Percentiles rank a stretch among this genome's conserved stretches.
Evolutionary conservation across 805 yeast genomes (phyloP).

Genomic region (Starmerella stellata): DNA sequence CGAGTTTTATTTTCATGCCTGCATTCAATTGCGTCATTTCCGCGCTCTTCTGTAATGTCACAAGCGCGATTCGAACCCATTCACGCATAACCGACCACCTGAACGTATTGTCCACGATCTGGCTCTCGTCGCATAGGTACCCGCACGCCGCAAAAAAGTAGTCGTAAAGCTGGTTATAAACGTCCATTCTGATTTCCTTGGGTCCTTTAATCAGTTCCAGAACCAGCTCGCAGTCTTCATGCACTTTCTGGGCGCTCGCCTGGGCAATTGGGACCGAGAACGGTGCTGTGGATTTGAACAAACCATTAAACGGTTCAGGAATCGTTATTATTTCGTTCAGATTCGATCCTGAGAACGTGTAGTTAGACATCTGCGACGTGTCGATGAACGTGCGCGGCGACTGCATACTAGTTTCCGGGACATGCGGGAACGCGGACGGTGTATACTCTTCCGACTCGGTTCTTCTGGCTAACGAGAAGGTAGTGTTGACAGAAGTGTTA

Average conservation of each 20-base stretch:
- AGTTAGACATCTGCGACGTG: neutral
- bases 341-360: conserved; percentile 12
- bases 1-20: neutral
- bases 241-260: conserved; percentile 1
- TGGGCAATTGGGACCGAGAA: conserved; percentile 1
- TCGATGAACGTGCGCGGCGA: neutral
- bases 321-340: conserved; percentile 2
- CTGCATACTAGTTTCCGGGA: neutral
- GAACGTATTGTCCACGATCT: conserved; percentile 5
- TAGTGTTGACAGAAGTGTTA: too few relatives aligned
- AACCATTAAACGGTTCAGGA: conserved; percentile 7
- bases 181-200: conserved; percentile 2
- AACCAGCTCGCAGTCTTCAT: conserved; percentile 5
- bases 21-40: conserved; percentile 1
- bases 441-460: too few relatives aligned
- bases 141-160: conserved; percentile 11
- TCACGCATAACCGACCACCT: conserved; percentile 3
- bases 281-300: too few relatives aligned
- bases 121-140: conserved; percentile 10
- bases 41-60: neutral
- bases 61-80: conserved; percentile 8
- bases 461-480: too few relatives aligned
- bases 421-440: too few relatives aligned
- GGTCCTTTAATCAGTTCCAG: conserved; percentile 1
- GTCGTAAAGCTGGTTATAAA: conserved; percentile 9